Evolutionary conservation across 2,329 filamentous ascomycete genomes (phyloP), one percentile per base, ranked within the genome.

Genomic region (Colletotrichum endophyticum): DNA sequence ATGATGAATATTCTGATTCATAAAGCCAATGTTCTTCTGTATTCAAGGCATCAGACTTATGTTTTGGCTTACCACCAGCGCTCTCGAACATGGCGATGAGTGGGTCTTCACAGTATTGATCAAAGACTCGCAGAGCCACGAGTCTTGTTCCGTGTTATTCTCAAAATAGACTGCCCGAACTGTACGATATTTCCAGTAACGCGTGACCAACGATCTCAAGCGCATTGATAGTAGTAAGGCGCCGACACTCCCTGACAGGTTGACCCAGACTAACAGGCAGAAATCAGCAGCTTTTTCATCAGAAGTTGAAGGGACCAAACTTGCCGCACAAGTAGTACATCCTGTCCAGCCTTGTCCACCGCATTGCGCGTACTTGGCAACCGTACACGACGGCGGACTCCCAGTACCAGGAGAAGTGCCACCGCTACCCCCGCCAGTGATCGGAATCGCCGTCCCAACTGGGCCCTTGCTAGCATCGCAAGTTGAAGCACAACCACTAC

Each of bases 291-390:
- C 30, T 13, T 56, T 66, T 2, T 61, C 57, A 34, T 84, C 86
- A 70, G 82, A 84, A 2, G 19, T 12, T 15, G 15, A 6, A n/a
- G n/a, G 30, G 15, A 36, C 44, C 28, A 12, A 13, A 62, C 84
- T 83, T 79, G 84, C 84, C 49, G 81, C 84, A 63, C 86, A 88
- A 12, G 77, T 81, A 2, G 85, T 86, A 81, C 86, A 87, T 2
- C 86, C 86, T 0, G 83, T 85, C 66, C 85, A 88, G 1, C 84
- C 85, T 16, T 80, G 80, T 0, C 86, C 86, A 27, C 86, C 85
- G 63, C 86, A 87, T 74, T 88, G 86, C 68, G 82, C 81, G 44
- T 81, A 87, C 69, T 79, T 82, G 0, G 77, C 78, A 53, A 85
- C 84, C 5, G 82, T 76, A 75, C 86, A 87, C 49, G 78, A 73